These are phyloP conservation scores for Glycine soja DNA, from an alignment of 306 rosid species.

Conservation along the genomic window DNA sequence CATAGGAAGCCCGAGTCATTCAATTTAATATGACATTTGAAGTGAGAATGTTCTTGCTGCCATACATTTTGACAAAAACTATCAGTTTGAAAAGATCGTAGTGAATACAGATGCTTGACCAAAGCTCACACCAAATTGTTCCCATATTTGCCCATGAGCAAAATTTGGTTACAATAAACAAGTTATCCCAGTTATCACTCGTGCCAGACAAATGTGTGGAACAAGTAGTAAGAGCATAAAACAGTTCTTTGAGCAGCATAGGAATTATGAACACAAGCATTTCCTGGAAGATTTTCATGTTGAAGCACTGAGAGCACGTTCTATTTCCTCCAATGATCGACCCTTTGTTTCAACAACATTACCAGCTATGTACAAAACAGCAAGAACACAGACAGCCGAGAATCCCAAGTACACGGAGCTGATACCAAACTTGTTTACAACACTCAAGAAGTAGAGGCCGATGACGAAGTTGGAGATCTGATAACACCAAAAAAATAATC, in stretches of 20 bases:
- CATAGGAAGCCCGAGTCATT: conserved; percentile 24
- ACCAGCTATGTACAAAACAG: conserved; percentile 82
- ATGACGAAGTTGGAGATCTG: conserved; percentile 92
- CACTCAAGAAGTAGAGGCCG: conserved; percentile 94
- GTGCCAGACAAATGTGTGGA: conserved; percentile 22
- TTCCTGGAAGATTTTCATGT: conserved; percentile 49
- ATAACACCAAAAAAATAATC: conserved; percentile 28
- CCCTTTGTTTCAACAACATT: conserved; percentile 97
- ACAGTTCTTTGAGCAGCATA: conserved; percentile 40
- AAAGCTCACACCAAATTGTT: conserved; percentile 21
- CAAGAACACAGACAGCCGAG: conserved; percentile 75
- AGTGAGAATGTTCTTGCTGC: background rate
- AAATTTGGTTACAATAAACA: conserved; percentile 36
- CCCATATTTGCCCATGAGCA: conserved; percentile 33
- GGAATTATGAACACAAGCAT: conserved; percentile 30
- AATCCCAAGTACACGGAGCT: conserved; percentile 89
- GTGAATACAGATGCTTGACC: conserved; percentile 33
- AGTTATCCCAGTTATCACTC: conserved; percentile 19
- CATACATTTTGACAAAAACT: conserved; percentile 11
- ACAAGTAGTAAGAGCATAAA: conserved; percentile 16
- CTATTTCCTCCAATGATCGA: conserved; percentile 93
- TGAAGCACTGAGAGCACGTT: conserved; percentile 72
- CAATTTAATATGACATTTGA: background rate
- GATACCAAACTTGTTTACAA: conserved; percentile 92
- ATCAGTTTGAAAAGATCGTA: conserved; percentile 22